Percentiles rank a stretch among this genome's conserved stretches.
phyloP scores from a whole-genome alignment of 2,329 filamentous ascomycete species.

The Aspergillus sp. region DNA sequence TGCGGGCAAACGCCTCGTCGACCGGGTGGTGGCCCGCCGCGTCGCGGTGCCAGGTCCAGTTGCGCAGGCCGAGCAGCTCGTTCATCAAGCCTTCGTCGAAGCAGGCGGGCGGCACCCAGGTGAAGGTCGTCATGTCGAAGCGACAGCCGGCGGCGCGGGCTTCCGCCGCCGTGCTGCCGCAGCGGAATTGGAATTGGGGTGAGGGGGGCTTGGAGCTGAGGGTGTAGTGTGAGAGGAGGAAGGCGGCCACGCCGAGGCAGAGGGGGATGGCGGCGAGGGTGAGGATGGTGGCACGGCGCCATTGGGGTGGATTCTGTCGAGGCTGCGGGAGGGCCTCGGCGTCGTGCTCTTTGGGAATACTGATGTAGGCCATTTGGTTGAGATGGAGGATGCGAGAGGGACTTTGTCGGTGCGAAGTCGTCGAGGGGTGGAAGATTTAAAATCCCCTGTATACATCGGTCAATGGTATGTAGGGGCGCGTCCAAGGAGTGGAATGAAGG shows the following conservation, averaged over 20 bases:
- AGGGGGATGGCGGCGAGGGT: neutral
- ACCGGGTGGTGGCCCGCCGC: neutral
- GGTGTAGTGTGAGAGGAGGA: neutral
- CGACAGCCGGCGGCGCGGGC: slow-evolving; percentile 19
- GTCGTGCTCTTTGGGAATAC: neutral
- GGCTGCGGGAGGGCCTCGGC: neutral
- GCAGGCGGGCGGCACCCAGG: slow-evolving; percentile 24
- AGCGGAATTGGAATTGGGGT: neutral
- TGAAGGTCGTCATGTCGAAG: slow-evolving; percentile 26
- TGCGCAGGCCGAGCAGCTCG: slow-evolving; percentile 12
- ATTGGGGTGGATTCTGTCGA: neutral
- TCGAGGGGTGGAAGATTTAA: too few species aligned
- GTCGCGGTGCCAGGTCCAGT: slow-evolving; percentile 14
- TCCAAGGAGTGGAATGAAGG: too few species aligned
- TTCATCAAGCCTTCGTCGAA: slow-evolving; percentile 21
- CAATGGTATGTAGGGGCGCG: too few species aligned
- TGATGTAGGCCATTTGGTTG: neutral
- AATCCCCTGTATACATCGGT: too few species aligned
- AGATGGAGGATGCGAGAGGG: neutral
- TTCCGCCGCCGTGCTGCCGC: slow-evolving; percentile 11
- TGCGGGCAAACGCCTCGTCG: neutral
- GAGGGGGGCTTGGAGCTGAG: neutral
- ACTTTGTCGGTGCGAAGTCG: neutral
- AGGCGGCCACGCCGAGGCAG: neutral
- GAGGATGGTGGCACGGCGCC: neutral